A percentile compares a stretch with the other conserved stretches of the same genome.
These are phyloP conservation scores for Limnanthes douglasii DNA, from an alignment of 345 rosid species.

Conservation along the genomic window DNA sequence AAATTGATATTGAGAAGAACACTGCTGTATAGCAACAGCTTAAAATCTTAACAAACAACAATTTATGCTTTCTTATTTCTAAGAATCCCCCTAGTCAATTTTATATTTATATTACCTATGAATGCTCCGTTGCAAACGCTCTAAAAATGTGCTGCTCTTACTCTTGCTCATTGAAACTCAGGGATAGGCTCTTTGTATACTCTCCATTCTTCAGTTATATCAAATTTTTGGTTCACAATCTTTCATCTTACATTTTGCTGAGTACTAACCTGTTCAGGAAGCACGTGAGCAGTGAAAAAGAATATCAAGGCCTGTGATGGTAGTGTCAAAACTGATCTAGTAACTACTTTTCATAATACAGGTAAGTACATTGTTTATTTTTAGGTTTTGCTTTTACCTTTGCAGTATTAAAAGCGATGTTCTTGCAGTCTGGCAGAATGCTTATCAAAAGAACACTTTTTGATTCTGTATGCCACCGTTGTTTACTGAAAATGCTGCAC, in stretches of 20 bases:
- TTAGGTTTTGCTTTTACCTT: too few relatives aligned
- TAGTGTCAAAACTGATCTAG: too few relatives aligned
- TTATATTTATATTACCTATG: too few relatives aligned
- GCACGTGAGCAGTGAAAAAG: too few relatives aligned
- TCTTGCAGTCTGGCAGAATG: constrained; percentile 71
- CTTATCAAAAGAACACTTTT: constrained; percentile 76
- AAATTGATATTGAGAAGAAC: too few relatives aligned
- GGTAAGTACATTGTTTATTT: too few relatives aligned
- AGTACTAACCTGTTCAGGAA: constrained; percentile 42
- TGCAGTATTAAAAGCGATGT: constrained; percentile 51
- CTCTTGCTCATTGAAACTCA: constrained; percentile 25
- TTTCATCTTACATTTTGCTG: constrained; percentile 33
- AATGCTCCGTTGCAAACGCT: constrained; percentile 38
- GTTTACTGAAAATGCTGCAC: constrained; percentile 64
- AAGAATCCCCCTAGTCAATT: too few relatives aligned
- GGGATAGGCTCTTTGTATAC: constrained; percentile 39
- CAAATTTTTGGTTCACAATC: constrained; percentile 20
- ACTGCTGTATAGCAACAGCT: too few relatives aligned
- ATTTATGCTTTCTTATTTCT: too few relatives aligned
- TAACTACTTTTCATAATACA: too few relatives aligned
- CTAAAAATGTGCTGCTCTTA: constrained; percentile 39
- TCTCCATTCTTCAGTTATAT: constrained; percentile 29
- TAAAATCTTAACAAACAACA: too few relatives aligned
- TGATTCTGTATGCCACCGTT: constrained; percentile 46
- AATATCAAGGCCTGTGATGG: too few relatives aligned